Evolutionary conservation across 352 stramenopile genomes (phyloP).

Genomic region (Thraustochytrium striatum): DNA sequence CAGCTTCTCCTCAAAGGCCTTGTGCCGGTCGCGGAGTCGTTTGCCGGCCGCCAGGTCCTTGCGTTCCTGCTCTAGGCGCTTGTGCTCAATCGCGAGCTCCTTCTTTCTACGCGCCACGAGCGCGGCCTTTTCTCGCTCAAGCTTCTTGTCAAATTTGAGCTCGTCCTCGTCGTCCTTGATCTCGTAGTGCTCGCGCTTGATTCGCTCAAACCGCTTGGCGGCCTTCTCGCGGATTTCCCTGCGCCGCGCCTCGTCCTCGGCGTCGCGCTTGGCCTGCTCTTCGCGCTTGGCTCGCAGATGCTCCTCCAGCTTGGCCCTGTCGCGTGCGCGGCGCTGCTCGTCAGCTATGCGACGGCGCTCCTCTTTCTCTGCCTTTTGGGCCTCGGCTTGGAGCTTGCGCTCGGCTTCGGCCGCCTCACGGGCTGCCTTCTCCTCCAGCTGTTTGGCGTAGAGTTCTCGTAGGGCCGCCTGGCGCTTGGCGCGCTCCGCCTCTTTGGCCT

Average conservation of each 20-base stretch:
- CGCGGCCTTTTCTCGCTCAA: slow-evolving; percentile 14
- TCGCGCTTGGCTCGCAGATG: neutral
- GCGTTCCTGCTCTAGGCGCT: neutral
- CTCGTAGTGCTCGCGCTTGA: neutral
- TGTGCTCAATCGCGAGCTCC: slow-evolving; percentile 1
- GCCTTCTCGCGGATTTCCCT: neutral
- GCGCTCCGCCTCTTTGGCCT: too few species aligned
- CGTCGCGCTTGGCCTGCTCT: neutral
- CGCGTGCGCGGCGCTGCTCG: too few species aligned
- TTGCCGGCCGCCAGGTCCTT: neutral
- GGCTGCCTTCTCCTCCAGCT: too few species aligned
- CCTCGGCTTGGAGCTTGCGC: neutral
- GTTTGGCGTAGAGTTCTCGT: too few species aligned
- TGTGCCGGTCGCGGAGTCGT: neutral
- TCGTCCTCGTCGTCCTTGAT: neutral
- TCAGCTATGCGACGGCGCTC: neutral
- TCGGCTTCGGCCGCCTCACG: too few species aligned
- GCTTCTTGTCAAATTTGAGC: neutral
- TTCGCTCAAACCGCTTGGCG: too few species aligned
- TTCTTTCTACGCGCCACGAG: neutral
- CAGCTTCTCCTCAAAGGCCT: neutral
- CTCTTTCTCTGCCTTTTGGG: neutral
- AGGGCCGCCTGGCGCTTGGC: too few species aligned
- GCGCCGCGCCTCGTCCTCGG: neutral
- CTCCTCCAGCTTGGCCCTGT: too few species aligned